These are phyloP conservation scores for Sisymbrium irio DNA, from an alignment of 345 rosid genomes.

Conservation along the genomic window DNA sequence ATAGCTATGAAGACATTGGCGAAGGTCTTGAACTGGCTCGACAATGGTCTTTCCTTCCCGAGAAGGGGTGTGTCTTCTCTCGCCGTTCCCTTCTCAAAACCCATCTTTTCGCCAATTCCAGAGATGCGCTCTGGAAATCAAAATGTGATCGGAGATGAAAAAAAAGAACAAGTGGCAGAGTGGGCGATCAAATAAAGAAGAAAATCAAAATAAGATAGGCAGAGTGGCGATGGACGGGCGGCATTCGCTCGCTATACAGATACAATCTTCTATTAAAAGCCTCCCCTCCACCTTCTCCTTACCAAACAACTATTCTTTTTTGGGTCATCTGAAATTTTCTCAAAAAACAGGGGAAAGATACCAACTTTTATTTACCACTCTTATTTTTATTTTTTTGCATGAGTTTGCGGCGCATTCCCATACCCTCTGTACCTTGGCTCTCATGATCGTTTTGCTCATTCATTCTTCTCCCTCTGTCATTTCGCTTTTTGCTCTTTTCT, in stretches of 20 bases:
- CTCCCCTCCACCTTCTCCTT: neutral
- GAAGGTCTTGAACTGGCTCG: constrained; percentile 67
- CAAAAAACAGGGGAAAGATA: too few species aligned
- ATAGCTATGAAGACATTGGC: constrained; percentile 89
- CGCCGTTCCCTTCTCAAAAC: constrained; percentile 30
- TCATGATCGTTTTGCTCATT: too few species aligned
- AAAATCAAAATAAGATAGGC: neutral
- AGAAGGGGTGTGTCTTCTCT: constrained; percentile 69
- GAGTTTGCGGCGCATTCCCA: too few species aligned
- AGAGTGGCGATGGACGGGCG: neutral
- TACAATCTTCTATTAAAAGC: neutral
- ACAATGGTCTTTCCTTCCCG: constrained; percentile 40
- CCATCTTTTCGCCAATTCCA: constrained; percentile 43
- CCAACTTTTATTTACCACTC: neutral
- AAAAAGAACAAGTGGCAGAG: too few species aligned
- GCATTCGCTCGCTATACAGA: neutral
- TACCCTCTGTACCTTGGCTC: too few species aligned
- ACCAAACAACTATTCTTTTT: neutral
- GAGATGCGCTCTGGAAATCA: neutral
- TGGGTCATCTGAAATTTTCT: too few species aligned
- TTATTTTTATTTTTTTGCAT: too few species aligned
- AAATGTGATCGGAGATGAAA: neutral
- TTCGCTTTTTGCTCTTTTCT: too few species aligned
- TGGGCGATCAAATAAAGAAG: too few species aligned
- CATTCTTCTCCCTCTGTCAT: too few species aligned